phyloP scores from a whole-genome alignment of 2,329 filamentous ascomycete species.

The Pseudodiploospora longispora region DNA sequence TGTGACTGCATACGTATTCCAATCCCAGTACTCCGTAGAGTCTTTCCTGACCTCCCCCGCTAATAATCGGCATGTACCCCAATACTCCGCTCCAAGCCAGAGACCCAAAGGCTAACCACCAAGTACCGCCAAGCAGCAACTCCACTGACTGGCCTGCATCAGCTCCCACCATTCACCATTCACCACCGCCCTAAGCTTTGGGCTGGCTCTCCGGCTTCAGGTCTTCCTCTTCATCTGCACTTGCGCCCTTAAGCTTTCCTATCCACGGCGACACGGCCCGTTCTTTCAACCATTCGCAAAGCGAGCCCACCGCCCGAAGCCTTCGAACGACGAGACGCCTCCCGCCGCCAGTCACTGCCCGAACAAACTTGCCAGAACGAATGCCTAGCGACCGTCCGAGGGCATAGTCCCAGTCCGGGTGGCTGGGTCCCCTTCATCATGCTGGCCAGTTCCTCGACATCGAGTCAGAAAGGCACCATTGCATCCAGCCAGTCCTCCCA shows the following conservation, averaged over 20 bases:
- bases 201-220: neutral
- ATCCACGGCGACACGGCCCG: no score
- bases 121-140: neutral
- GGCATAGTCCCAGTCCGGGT: constrained; percentile 31
- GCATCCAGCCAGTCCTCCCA: constrained; percentile 30
- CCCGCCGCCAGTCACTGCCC: neutral
- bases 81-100: no score
- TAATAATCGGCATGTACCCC: no score
- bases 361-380: constrained; percentile 16
- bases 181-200: neutral
- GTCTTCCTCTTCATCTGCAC: neutral
- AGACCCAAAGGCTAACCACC: no score
- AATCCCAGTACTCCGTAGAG: no score
- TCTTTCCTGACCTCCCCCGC: no score
- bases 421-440: constrained; percentile 24
- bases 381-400: constrained; percentile 27
- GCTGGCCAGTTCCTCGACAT: constrained; percentile 24
- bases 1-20: no score
- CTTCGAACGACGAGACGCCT: no score
- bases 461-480: constrained; percentile 22
- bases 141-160: neutral
- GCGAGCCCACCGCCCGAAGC: neutral
- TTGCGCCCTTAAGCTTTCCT: neutral
- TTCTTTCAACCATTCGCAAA: no score
- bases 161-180: neutral